Conservation (phyloP, 768 basidiomycete genomes). For the Calocybe cyanea region DNA sequence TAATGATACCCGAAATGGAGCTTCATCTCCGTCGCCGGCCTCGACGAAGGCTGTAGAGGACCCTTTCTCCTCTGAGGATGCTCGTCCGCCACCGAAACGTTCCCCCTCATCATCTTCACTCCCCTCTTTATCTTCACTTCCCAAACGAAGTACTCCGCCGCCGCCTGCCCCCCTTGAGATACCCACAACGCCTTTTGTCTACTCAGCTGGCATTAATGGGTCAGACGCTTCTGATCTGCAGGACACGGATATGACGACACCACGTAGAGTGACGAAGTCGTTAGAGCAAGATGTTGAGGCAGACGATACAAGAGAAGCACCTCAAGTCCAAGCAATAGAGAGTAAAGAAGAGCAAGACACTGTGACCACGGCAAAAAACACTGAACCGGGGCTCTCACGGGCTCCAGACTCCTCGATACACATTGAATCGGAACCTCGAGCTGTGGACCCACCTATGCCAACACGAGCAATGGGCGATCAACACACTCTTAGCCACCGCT, state of each 20-base stretch:
- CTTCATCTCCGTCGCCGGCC: neutral
- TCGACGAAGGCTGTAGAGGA: neutral
- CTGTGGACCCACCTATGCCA: neutral
- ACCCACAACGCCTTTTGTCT: slow-evolving; percentile 9
- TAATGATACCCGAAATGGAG: neutral
- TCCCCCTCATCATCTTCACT: neutral
- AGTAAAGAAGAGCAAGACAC: neutral
- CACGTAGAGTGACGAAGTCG: no score
- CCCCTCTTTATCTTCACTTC: slow-evolving; percentile 1
- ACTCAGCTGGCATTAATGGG: neutral
- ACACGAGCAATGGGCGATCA: neutral
- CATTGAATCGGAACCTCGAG: neutral
- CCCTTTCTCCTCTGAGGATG: neutral
- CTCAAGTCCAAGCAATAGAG: no score
- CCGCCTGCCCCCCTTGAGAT: slow-evolving; percentile 5
- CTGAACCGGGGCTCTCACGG: neutral
- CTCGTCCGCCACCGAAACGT: neutral
- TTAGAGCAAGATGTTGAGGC: no score
- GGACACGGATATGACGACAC: no score
- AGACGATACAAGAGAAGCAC: no score
- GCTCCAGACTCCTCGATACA: neutral
- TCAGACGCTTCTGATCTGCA: no score
- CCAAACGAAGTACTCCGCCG: neutral
- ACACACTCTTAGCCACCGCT: neutral
- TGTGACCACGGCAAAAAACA: neutral